Base-by-base conservation (phyloP, 805 yeast species). In the Cyberlindnera nakhonratchasimensis region DNA sequence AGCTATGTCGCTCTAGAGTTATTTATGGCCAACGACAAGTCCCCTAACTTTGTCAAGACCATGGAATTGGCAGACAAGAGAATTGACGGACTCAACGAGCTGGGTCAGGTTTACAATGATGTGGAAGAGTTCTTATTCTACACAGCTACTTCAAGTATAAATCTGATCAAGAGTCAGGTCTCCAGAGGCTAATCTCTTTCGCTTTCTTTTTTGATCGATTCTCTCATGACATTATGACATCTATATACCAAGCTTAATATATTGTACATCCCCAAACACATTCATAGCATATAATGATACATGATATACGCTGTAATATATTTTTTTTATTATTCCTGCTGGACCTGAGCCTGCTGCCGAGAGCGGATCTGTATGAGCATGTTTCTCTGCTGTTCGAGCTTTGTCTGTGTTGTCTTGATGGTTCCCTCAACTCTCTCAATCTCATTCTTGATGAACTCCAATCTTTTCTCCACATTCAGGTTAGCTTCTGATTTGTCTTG, bases 401-500 rank as follows among this genome's bases (percentile, higher is more conserved):
- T 70, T 16, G 57, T 54, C 56, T 82, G 86, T 18, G 74, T 67
- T 31, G 64, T 60, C 59, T 78, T 70, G 45, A 93, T 78, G 57
- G 79, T 81, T 24, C 65, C 69, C 57, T 91, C 98, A 17, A 86
- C 89, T 41, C 91, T 70, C 42, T 69, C 68, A 44, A 93, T 86
- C 65, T 93, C 98, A 29, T 70, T 70, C 48, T 76, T 70, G 36
- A 93, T 93, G 56, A 86, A 95, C 60, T 89, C 96, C 33, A 93
- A 71, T 65, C 99, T 82, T 60, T 91, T 95, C 26, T 73, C 77
- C 26, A 93, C 96, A 57, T 91, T 91, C 56, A 77, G 52, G 50
- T 78, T 78, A 18, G 99, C 96, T 63, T 93, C 98, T 10, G 61
- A 61, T 46, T 76, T 75, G 42, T 89, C 96, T 57, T 91, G 96